Evolutionary conservation across 169 alveolate genomes (phyloP).

Genomic region (Plasmodium inui): DNA sequence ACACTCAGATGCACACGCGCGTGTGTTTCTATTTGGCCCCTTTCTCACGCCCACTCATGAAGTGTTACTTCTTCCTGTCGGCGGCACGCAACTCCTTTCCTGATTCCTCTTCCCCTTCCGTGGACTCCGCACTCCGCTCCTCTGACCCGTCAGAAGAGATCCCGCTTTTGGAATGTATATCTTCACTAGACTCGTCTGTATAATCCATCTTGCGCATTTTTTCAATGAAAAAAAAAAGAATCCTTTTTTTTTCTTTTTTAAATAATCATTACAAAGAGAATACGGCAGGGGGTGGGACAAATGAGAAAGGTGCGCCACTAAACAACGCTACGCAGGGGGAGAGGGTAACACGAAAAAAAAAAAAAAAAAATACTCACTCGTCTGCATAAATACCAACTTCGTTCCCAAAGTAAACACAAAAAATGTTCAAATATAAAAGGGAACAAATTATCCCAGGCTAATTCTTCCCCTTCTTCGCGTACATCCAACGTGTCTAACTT

Average conservation of each 20-base stretch:
- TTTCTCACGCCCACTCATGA: neutral
- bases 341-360: neutral
- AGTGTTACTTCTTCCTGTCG: slow-evolving; percentile 30
- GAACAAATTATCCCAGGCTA: neutral
- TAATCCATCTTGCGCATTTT: slow-evolving; percentile 30
- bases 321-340: neutral
- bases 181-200: slow-evolving; percentile 7
- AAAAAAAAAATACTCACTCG: neutral
- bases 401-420: neutral
- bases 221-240: neutral
- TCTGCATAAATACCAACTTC: neutral
- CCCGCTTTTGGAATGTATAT: slow-evolving; percentile 2
- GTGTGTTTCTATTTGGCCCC: neutral
- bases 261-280: neutral
- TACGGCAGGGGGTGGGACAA: neutral
- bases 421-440: neutral
- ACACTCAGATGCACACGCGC: neutral
- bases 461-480: neutral
- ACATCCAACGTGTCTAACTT: neutral
- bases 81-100: slow-evolving; percentile 6
- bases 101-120: neutral
- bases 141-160: neutral
- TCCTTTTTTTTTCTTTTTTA: neutral
- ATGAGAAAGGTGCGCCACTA: neutral
- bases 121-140: neutral